Evolutionary conservation across 495 filamentous ascomycete genomes (phyloP), one percentile per base, ranked within the genome.

Genomic region (Penicillium bialowiezense): DNA sequence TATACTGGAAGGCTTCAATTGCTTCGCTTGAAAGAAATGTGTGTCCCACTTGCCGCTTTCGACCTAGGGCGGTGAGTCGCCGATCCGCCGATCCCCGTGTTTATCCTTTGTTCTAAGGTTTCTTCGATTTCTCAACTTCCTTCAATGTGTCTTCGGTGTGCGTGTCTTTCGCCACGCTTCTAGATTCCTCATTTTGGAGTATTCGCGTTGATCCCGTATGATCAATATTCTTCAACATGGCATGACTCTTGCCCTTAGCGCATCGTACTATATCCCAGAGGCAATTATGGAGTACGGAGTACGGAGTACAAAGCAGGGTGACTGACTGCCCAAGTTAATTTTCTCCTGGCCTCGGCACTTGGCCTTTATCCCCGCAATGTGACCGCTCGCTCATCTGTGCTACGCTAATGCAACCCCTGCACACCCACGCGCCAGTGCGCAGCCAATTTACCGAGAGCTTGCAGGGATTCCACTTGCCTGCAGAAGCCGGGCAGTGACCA

Each of bases 401-500:
- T 12, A 17, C 45, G 45, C 45, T 48, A 48, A 40, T 48, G 28
- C 34, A 39, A 6, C n/a, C 44, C 21, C 33, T 47, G 12, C 44
- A 47, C 34, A 17, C 26, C 34, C 15, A 36, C 5, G 19, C 36
- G 28, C 26, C 18, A 32, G 35, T 24, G 36, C 2, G 17, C 29
- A 32, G 29, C 29, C 29, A 32, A 32, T 32, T 51, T 62, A 34
- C 59, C 52, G 41, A 48, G 8, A 18, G 7, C 29, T 35, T 34
- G 32, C 41, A 14, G 7, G 26, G 13, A 10, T 24, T 39, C 31
- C 7, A 28, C 24, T 23, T 37, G 18, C 17, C 51, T 53, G 46
- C 48, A 59, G 45, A 51, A 56, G 15, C 17, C 19, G 48, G 44
- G 41, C 24, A 26, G 26, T 44, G 18, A 51, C 48, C 24, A 35